A percentile compares a stretch with the other conserved stretches of the same genome.
Evolutionary conservation across 73 alveolate genomes (phyloP).

Genomic region (Uronychia setigera): DNA sequence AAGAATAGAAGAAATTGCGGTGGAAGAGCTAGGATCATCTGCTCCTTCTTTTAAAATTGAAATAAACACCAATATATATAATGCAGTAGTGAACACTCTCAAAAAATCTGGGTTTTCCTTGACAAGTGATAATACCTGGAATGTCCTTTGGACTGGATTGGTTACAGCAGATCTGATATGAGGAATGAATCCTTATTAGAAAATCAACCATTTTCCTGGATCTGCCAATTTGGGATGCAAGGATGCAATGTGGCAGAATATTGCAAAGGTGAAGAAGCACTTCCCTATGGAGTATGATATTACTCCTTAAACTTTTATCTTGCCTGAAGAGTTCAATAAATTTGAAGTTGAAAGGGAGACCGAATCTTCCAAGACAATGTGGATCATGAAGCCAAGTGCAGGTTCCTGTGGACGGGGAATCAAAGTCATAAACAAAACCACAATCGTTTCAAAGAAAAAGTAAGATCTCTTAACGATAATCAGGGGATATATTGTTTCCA

Average conservation of each 20-base stretch:
- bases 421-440: constrained; percentile 23
- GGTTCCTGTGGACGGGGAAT: constrained; percentile 82
- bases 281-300: constrained; percentile 35
- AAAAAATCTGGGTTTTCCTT: constrained; percentile 75
- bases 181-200: constrained; percentile 52
- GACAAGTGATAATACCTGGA: constrained; percentile 44
- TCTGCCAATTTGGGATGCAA: constrained; percentile 89
- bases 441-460: constrained; percentile 60
- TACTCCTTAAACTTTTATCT: constrained; percentile 15
- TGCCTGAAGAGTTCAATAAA: constrained; percentile 24
- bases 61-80: constrained; percentile 61
- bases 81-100: constrained; percentile 75
- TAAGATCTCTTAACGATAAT: constrained; percentile 3
- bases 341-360: constrained; percentile 64
- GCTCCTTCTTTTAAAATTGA: constrained; percentile 52
- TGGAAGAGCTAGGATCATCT: constrained; percentile 10
- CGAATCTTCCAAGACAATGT: constrained; percentile 26
- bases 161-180: constrained; percentile 40
- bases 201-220: constrained; percentile 91
- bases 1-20: background rate
- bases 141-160: constrained; percentile 70
- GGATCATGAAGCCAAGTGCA: constrained; percentile 76
- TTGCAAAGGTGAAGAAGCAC: constrained; percentile 56
- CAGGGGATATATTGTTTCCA: constrained; percentile 70
- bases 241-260: constrained; percentile 84